phyloP scores from a whole-genome alignment of 2,329 filamentous ascomycete genomes.

The Alternaria metachromatica region DNA sequence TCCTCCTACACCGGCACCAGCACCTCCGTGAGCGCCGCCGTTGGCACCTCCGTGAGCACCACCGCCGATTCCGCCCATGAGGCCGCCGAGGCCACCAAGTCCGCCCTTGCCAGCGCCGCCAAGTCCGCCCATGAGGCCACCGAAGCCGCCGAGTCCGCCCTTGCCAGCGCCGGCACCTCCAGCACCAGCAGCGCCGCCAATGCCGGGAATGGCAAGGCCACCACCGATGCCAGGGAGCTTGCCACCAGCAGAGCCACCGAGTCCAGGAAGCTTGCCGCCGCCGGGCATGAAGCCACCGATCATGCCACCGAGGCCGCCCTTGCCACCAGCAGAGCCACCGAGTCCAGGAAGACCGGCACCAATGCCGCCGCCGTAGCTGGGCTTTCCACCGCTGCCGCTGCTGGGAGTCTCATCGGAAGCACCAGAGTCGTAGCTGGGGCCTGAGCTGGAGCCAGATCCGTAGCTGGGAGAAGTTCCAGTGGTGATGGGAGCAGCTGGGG shows the following conservation, averaged over 20 bases:
- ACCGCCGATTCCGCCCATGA: neutral
- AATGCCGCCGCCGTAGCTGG: neutral
- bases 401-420: neutral
- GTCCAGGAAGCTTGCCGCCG: neutral
- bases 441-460: neutral
- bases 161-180: neutral
- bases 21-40: neutral
- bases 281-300: neutral
- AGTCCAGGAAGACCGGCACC: neutral
- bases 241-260: neutral
- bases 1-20: neutral
- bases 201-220: neutral
- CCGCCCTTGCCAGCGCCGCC: neutral
- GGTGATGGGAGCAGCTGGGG: neutral
- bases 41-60: neutral
- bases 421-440: slow-evolving; percentile 5
- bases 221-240: neutral
- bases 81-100: neutral
- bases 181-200: neutral
- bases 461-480: neutral
- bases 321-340: neutral
- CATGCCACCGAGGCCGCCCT: neutral
- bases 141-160: neutral
- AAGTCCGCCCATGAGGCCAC: neutral
- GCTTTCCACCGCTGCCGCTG: neutral